Evolutionary conservation across 176 grass and related monocot species (phyloP), one percentile per base, ranked within the genome.

Genomic region (Lolium rigidum): DNA sequence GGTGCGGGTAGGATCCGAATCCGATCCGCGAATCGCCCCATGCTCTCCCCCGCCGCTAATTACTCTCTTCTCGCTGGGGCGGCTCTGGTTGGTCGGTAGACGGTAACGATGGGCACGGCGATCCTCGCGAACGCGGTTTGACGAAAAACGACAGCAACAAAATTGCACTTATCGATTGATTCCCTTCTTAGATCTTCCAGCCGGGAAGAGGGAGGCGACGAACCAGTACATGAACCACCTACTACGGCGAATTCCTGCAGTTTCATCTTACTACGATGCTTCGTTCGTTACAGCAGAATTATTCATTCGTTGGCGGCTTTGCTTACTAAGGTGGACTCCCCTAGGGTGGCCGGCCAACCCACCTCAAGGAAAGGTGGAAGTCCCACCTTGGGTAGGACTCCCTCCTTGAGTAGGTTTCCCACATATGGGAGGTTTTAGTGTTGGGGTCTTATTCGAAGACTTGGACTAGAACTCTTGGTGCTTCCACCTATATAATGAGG

Each of bases 1-100:
- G 76, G 54, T 81, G 76, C 55, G 92, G 77, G 46, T 73, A 80
- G 63, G 89, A 84, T 87, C 85, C 60, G 83, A 91, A 84, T 90
- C 85, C 60, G 83, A 91, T 91, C 80, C 87, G 80, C 15, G 51
- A 46, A 28, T 71, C 16, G 51, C 54, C 24, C 52, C 61, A 21
- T 78, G 62, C 39, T 70, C 52, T 26, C 47, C 0, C 52, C 78
- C 31, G 31, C 31, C 31, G 31, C 3, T 35, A 35, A 49, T 15
- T 80, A 67, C 22, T 83, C 47, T 87, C 47, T 8, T 83, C 79
- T 82, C 5, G 71, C n/a, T n/a, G n/a, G n/a, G n/a, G n/a, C n/a
- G n/a, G n/a, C n/a, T n/a, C 72, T 76, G 20, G 38, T n/a, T n/a
- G n/a, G n/a, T n/a, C n/a, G n/a, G n/a, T n/a, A n/a, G n/a, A n/a